Conservation (phyloP, 2,329 filamentous ascomycete species). For the Aspergillus versicolor region DNA sequence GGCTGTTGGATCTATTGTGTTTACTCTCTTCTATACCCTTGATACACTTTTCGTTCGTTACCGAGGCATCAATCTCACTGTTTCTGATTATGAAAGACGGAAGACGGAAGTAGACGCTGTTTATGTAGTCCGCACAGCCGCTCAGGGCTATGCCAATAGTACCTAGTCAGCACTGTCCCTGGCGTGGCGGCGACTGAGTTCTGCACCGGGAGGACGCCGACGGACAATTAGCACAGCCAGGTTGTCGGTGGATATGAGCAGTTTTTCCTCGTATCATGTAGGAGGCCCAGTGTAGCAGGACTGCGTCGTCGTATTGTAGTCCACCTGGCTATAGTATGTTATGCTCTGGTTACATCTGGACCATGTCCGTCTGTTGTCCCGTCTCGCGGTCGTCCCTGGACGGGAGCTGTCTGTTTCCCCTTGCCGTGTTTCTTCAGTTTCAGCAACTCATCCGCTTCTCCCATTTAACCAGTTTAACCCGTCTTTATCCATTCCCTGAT, state of each 20-base stretch:
- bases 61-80: conserved; percentile 6
- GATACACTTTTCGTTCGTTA: conserved; percentile 9
- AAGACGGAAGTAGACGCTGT: not conserved
- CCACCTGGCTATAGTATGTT: not conserved
- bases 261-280: conserved; percentile 24
- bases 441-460: not conserved
- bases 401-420: no score
- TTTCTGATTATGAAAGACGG: not conserved
- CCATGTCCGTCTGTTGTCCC: no score
- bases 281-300: not conserved
- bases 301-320: not conserved
- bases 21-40: conserved; percentile 7
- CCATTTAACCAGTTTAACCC: conserved; percentile 1
- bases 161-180: not conserved
- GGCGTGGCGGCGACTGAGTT: not conserved
- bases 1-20: conserved; percentile 4
- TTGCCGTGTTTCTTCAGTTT: not conserved
- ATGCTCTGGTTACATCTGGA: not conserved
- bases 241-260: conserved; percentile 14
- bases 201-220: not conserved
- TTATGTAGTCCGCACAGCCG: not conserved
- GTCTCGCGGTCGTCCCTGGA: no score
- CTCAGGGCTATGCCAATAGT: not conserved
- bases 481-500: not conserved
- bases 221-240: conserved; percentile 7